phyloP scores from a whole-genome alignment of 2,329 filamentous ascomycete species.

The Penicillium aurantiogriseum region DNA sequence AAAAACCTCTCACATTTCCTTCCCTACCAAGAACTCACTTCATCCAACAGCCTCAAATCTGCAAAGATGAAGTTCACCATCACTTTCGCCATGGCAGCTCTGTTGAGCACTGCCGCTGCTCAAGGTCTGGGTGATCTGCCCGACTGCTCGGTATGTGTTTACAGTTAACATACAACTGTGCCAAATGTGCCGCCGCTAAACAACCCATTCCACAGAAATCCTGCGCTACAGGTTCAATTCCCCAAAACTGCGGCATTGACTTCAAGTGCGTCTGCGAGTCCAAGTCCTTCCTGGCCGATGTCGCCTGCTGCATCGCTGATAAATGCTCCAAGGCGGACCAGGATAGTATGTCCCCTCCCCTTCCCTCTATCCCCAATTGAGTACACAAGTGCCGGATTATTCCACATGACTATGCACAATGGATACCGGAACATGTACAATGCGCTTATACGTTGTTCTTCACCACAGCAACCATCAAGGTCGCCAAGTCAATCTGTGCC shows the following conservation, averaged over 20 bases:
- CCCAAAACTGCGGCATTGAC: slow-evolving; percentile 43
- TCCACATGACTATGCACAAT: not conserved
- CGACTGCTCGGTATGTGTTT: slow-evolving; percentile 54
- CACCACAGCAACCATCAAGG: slow-evolving; percentile 33
- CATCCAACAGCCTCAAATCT: not conserved
- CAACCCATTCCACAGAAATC: slow-evolving; percentile 25
- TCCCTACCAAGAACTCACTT: not conserved
- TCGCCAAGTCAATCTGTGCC: slow-evolving; percentile 40
- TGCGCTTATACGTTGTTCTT: not conserved
- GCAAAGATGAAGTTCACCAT: slow-evolving; percentile 53
- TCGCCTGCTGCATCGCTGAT: slow-evolving; percentile 51
- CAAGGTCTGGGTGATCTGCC: slow-evolving; percentile 51
- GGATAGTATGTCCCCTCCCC: slow-evolving; percentile 29
- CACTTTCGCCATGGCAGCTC: slow-evolving; percentile 53
- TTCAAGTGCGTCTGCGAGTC: slow-evolving; percentile 52
- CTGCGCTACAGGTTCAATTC: slow-evolving; percentile 45
- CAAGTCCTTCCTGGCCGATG: slow-evolving; percentile 46
- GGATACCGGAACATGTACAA: not conserved
- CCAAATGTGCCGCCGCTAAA: slow-evolving; percentile 3
- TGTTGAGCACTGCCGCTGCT: slow-evolving; percentile 49
- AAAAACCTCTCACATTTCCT: not conserved
- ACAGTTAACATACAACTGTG: not conserved
- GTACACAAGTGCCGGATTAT: not conserved
- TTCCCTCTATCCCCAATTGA: not conserved
- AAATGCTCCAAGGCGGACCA: slow-evolving; percentile 48